Evolutionary conservation across 352 stramenopile species (phyloP), one percentile per base, ranked within the genome.

Genomic region (Globisporangium mamillatum): DNA sequence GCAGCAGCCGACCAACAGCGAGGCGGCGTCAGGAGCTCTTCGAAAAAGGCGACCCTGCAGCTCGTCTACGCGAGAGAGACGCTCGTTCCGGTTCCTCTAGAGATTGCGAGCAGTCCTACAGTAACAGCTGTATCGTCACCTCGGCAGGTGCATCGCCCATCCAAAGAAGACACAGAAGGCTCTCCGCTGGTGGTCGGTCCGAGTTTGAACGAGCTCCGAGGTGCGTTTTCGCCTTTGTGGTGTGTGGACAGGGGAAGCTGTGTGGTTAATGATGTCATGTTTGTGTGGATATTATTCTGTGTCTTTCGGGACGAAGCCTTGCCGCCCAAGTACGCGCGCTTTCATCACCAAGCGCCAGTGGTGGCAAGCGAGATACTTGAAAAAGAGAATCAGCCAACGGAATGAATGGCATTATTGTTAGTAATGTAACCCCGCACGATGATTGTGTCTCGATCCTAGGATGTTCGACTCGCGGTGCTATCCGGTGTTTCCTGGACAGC

Each of bases 121-220:
- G 5, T 25, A 48, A n/a, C 56, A 27, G 6, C 2, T 29, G 56
- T n/a, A 8, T 44, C 5, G 29, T 22, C 7, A 16, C 4, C 36
- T 0, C 32, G 8, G 1, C 5, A 48, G 24, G 12, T 20, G 38
- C 38, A 24, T 0, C 22, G 22, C 22, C 22, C 22, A 24, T 24
- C 12, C 52, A 4, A 34, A 16, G 24, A 58, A 18, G 16, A 34
- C 18, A 8, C 8, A 41, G 36, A 2, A 41, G 36, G 36, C 24
- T n/a, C 22, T 24, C 22, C 52, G 24, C n/a, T 10, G 12, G 52
- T 22, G 52, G 22, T 20, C 18, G 4, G 4, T 20, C 41, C 32
- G 32, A 62, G 29, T 12, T 12, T 50, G 32, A 62, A 62, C 9
- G 56, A 62, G 8, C 56, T 62, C 32, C 29, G 36, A 62, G 29